Base-by-base conservation (phyloP, 2,329 filamentous ascomycete species). In the Fusarium sp. region DNA sequence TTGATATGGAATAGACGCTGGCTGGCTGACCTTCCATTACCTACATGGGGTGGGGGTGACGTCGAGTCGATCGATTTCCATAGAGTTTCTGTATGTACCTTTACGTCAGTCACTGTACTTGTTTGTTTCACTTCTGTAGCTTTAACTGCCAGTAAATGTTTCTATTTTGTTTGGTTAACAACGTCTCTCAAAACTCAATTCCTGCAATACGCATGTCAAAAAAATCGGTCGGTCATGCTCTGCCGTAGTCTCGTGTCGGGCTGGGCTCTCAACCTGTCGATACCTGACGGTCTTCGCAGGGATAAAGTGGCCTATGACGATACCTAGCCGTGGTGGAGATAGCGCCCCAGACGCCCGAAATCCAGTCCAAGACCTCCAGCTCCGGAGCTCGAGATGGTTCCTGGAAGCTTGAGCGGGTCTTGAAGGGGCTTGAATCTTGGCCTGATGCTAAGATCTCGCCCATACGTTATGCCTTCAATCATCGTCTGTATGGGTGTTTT, bases 51-150 rank as follows among this genome's bases (percentile, higher is more conserved):
- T 64, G 70, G 66, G 62, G 59, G 73, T 75, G 73, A 74, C 67
- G 73, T 75, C 70, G 73, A 72, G 73, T 74, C 61, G 73, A 74
- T 74, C 59, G 51, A 71, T 47, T 53, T 53, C 46, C 43, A n/a
- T 42, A 44, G 24, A 29, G 49, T 16, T 45, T 45, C 49, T 61
- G 25, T 27, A 50, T 30, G 60, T 70, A 72, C 59, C 24, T 54
- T 10, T 47, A 68, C 38, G 44, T 38, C 38, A 42, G 25, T 40
- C 22, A 29, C 22, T 27, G 38, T 16, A 22, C 14, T 38, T 45
- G 10, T 44, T 62, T 66, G 38, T 43, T 46, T 42, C 40, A 44
- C 24, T 15, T 15, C 30, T 22, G 22, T 4, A 43, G 16, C 10
- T 34, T 10, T 4, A 46, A 29, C 15, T 32, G 24, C 20, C 16